Conservation (phyloP, 495 filamentous ascomycete genomes). For the Chaetomidium leptoderma region DNA sequence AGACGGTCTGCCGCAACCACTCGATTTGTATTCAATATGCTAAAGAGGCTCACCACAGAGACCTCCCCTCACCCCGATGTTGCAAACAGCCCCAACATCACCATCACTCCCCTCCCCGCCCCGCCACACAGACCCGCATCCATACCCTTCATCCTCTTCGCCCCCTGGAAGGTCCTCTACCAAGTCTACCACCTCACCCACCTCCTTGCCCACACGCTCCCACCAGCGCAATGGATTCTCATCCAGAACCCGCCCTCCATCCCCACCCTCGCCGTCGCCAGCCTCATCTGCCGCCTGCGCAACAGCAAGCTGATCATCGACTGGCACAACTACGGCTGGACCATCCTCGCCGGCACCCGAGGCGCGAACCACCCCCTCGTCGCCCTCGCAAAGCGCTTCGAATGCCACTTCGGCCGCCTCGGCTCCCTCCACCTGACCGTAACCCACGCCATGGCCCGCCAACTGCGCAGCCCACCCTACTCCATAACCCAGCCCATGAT, state of each 20-base stretch:
- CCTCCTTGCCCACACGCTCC: constrained; percentile 67
- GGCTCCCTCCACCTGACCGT: constrained; percentile 80
- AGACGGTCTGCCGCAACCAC: no score
- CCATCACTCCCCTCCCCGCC: constrained; percentile 45
- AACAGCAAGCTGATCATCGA: constrained; percentile 83
- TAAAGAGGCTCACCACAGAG: constrained; percentile 24
- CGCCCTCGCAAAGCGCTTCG: constrained; percentile 67
- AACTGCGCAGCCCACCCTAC: constrained; percentile 61
- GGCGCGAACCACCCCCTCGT: constrained; percentile 74
- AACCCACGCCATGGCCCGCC: constrained; percentile 76
- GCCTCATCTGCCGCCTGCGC: constrained; percentile 68
- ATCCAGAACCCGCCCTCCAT: constrained; percentile 97
- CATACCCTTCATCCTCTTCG: constrained; percentile 63
- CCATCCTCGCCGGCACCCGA: constrained; percentile 70
- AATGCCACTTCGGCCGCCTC: constrained; percentile 60
- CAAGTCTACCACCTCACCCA: constrained; percentile 67
- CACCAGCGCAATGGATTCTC: constrained; percentile 72
- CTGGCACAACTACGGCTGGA: constrained; percentile 99
- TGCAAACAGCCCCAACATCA: constrained; percentile 57
- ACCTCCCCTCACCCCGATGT: constrained; percentile 68
- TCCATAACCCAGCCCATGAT: constrained; percentile 58
- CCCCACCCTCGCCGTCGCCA: constrained; percentile 74
- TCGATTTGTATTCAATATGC: not conserved
- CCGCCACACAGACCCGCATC: constrained; percentile 17
- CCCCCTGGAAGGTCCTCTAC: constrained; percentile 80